Conservation (phyloP, 2,329 filamentous ascomycete genomes). For the Raffaelea albimanens region DNA sequence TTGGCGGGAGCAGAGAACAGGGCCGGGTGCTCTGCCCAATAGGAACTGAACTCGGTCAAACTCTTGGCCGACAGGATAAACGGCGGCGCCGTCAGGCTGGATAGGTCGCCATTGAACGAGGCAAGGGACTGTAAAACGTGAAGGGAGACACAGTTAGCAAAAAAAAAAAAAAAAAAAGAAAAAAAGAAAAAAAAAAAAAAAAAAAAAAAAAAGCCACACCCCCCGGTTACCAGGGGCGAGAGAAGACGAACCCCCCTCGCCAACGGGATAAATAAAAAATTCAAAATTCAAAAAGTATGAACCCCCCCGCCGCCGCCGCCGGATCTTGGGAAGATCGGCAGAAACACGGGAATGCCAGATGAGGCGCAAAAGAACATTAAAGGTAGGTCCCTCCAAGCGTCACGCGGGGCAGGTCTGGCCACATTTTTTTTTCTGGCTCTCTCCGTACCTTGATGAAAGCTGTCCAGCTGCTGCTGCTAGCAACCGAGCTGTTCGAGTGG, state of each 20-base stretch:
- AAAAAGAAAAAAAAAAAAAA: no score
- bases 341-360: not conserved
- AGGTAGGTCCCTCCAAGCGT: no score
- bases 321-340: no score
- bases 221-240: no score
- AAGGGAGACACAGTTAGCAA: constrained; percentile 2
- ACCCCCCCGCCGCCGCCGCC: no score
- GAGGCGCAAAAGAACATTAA: not conserved
- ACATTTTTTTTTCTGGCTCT: constrained; percentile 3
- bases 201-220: no score
- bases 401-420: not conserved
- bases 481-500: constrained; percentile 19
- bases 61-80: constrained; percentile 75
- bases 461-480: constrained; percentile 36
- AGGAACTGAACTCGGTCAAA: constrained; percentile 70
- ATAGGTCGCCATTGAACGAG: constrained; percentile 74
- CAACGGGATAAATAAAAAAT: no score
- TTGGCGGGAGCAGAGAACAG: constrained; percentile 74
- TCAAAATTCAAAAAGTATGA: no score
- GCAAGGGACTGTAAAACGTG: constrained; percentile 51
- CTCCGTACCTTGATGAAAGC: constrained; percentile 39
- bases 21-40: constrained; percentile 71
- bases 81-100: constrained; percentile 70
- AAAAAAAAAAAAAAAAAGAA: not conserved
- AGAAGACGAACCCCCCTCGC: no score